phyloP scores from a whole-genome alignment of 164 flowering plant species.

The Liriodendron chinense region DNA sequence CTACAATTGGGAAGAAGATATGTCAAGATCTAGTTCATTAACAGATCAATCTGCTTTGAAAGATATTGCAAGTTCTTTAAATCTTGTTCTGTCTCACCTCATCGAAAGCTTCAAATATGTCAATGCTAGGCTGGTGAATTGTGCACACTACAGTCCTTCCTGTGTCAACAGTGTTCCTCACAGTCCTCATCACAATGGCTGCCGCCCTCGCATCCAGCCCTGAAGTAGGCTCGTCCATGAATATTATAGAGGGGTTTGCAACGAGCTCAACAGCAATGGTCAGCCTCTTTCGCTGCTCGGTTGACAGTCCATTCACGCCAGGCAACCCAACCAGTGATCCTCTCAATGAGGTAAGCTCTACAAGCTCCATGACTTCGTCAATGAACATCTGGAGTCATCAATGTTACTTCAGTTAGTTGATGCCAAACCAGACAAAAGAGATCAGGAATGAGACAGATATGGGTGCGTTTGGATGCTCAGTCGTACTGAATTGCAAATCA shows the following conservation, averaged over 20 bases:
- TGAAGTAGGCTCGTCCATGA: conserved; percentile 70
- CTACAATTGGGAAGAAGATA: conserved; percentile 26
- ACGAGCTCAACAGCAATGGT: conserved; percentile 59
- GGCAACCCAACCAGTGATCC: conserved; percentile 47
- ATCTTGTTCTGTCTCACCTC: conserved; percentile 30
- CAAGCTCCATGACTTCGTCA: conserved; percentile 55
- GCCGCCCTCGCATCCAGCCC: conserved; percentile 65
- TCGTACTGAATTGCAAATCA: no score
- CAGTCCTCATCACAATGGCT: conserved; percentile 61
- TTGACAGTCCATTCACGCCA: conserved; percentile 48
- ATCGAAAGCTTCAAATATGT: conserved; percentile 59
- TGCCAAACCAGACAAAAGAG: neutral
- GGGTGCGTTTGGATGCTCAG: no score
- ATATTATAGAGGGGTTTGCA: conserved; percentile 54
- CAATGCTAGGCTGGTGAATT: conserved; percentile 65
- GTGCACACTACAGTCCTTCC: conserved; percentile 68
- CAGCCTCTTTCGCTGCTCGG: conserved; percentile 55
- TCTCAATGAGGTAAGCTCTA: conserved; percentile 38
- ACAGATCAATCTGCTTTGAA: neutral
- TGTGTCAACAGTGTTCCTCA: conserved; percentile 53
- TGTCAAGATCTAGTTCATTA: neutral
- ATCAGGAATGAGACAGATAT: neutral
- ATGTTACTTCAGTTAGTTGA: neutral
- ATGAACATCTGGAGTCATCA: conserved; percentile 38
- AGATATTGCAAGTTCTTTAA: neutral